phyloP scores from a whole-genome alignment of 768 basidiomycete species.

The Rossbeevera mucosa region DNA sequence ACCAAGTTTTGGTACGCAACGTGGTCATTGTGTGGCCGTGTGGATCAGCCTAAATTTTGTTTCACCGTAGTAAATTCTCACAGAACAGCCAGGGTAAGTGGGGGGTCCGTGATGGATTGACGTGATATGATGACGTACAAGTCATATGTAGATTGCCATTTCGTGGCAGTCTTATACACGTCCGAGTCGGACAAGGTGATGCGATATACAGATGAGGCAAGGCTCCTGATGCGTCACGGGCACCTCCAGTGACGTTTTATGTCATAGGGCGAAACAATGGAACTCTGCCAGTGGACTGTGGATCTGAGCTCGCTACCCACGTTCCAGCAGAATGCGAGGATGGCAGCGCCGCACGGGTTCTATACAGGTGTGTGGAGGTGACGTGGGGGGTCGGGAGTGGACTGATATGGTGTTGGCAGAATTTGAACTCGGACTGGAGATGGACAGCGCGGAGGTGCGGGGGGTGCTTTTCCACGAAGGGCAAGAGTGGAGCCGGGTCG shows the following conservation, averaged over 20 bases:
- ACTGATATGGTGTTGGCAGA: conserved; percentile 37
- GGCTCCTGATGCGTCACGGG: conserved; percentile 17
- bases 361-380: conserved; percentile 55
- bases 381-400: not conserved
- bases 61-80: conserved; percentile 60
- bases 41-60: conserved; percentile 9
- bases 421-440: conserved; percentile 78
- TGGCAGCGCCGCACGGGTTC: conserved; percentile 58
- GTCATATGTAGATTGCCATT: conserved; percentile 63
- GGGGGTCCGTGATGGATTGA: not conserved
- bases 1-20: conserved; percentile 74
- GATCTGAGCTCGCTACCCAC: conserved; percentile 73
- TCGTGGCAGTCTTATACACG: conserved; percentile 79
- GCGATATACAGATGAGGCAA: conserved; percentile 78
- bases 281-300: conserved; percentile 85
- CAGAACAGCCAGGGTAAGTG: conserved; percentile 46
- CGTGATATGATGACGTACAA: not conserved
- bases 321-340: conserved; percentile 67
- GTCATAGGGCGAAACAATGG: conserved; percentile 57
- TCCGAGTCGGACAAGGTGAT: conserved; percentile 70
- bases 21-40: conserved; percentile 1
- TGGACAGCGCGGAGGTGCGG: conserved; percentile 84
- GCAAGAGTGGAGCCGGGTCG: conserved; percentile 77
- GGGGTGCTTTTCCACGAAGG: conserved; percentile 60
- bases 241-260: conserved; percentile 21